A percentile compares a stretch with the other conserved stretches of the same genome.
Evolutionary conservation across 371 early-diverging fungal genomes (phyloP).

Genomic region (Nematocida parisii): DNA sequence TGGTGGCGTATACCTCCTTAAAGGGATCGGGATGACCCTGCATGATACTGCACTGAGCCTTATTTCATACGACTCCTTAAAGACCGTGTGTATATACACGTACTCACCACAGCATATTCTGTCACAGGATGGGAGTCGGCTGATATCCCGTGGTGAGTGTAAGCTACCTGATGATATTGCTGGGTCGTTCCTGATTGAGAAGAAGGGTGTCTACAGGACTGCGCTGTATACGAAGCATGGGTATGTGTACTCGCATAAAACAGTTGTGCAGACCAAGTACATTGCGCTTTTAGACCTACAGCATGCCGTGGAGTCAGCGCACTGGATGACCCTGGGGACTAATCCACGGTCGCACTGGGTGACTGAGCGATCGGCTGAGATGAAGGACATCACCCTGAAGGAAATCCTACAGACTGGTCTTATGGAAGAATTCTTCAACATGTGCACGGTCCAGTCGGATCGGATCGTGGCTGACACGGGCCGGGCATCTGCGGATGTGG

Average conservation of each 20-base stretch:
- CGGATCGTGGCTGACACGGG: slow-evolving; percentile 7
- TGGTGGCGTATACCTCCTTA: slow-evolving; percentile 14
- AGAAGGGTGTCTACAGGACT: background rate
- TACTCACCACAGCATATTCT: slow-evolving; percentile 66
- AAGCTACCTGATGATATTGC: slow-evolving; percentile 35
- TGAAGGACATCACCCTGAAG: slow-evolving; percentile 49
- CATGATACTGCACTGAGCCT: slow-evolving; percentile 17
- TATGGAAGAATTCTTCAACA: slow-evolving; percentile 39
- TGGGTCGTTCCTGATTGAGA: slow-evolving; percentile 14
- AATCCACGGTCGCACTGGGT: slow-evolving; percentile 43
- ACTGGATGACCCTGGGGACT: slow-evolving; percentile 24
- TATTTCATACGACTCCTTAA: slow-evolving; percentile 18
- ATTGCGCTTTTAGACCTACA: slow-evolving; percentile 42
- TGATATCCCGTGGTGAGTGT: slow-evolving; percentile 63
- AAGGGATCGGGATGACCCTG: slow-evolving; percentile 21
- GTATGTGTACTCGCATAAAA: slow-evolving; percentile 52
- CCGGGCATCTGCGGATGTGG: slow-evolving; percentile 15
- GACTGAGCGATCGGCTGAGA: slow-evolving; percentile 43
- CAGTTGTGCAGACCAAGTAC: slow-evolving; percentile 37
- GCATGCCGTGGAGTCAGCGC: background rate
- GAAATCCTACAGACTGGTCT: slow-evolving; percentile 43
- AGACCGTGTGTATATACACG: slow-evolving; percentile 59
- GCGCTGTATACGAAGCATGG: slow-evolving; percentile 40
- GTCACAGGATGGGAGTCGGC: slow-evolving; percentile 60
- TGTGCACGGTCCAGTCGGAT: background rate